Evolutionary conservation across 176 grass and related monocot genomes (phyloP).

Genomic region (Phoenix roebelenii): DNA sequence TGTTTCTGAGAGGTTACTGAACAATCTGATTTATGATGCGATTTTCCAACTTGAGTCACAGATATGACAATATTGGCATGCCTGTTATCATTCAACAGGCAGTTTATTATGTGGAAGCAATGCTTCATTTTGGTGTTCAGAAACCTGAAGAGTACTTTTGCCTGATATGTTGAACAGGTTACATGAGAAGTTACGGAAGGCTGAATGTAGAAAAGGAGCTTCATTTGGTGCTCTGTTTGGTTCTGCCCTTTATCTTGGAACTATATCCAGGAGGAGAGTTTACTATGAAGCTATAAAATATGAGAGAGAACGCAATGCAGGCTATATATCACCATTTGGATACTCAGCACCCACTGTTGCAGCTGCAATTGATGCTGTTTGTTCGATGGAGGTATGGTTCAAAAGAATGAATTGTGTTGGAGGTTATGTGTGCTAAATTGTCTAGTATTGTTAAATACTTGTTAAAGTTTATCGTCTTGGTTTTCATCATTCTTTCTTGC

Average conservation of each 20-base stretch:
- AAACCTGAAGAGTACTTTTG: background rate
- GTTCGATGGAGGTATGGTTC: slow-evolving; percentile 67
- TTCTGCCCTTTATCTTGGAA: slow-evolving; percentile 65
- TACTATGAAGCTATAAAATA: slow-evolving; percentile 84
- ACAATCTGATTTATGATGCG: too few relatives aligned
- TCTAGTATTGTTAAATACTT: too few relatives aligned
- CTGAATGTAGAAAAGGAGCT: slow-evolving; percentile 66
- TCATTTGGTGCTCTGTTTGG: slow-evolving; percentile 70
- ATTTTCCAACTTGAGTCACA: too few relatives aligned
- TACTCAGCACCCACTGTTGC: slow-evolving; percentile 85
- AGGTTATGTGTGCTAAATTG: too few relatives aligned
- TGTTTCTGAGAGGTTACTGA: too few relatives aligned
- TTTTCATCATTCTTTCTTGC: background rate
- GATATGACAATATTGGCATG: too few relatives aligned
- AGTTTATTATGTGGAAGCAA: too few relatives aligned
- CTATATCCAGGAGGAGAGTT: slow-evolving; percentile 78
- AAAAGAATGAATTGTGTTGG: too few relatives aligned
- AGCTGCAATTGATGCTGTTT: slow-evolving; percentile 60
- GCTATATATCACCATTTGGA: slow-evolving; percentile 97
- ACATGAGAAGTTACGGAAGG: slow-evolving; percentile 67
- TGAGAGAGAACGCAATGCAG: slow-evolving; percentile 90
- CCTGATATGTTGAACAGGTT: slow-evolving; percentile 42
- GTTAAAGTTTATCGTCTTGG: too few relatives aligned
- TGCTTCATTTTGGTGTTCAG: background rate
- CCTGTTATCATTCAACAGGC: too few relatives aligned